phyloP scores from a whole-genome alignment of 2,329 filamentous ascomycete species.

The Pseudocercospora vitis region DNA sequence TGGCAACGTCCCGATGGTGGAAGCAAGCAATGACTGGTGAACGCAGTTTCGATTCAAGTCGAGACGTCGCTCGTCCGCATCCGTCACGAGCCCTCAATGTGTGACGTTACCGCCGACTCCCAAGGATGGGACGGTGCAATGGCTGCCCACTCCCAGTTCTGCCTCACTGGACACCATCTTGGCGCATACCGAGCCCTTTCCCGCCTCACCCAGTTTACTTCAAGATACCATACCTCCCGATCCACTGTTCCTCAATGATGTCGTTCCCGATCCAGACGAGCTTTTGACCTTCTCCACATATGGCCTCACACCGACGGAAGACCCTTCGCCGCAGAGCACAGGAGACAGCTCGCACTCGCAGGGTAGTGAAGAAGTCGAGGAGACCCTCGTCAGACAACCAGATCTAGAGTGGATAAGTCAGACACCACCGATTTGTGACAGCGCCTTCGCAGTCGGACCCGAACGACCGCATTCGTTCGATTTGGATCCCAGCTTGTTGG shows the following conservation, averaged over 20 bases:
- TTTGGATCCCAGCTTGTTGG: background rate
- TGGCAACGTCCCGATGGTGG: background rate
- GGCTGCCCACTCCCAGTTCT: background rate
- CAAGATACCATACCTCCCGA: background rate
- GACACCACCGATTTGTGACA: constrained; percentile 1
- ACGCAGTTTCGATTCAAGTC: background rate
- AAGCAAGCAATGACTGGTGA: background rate
- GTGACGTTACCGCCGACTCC: background rate
- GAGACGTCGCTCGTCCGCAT: background rate
- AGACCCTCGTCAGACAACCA: background rate
- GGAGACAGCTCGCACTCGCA: background rate
- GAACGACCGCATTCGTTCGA: background rate
- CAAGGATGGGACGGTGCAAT: background rate
- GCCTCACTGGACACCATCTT: background rate
- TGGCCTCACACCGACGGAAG: background rate
- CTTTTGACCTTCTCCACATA: background rate
- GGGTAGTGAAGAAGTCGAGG: background rate
- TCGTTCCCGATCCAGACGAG: background rate
- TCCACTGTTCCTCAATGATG: background rate
- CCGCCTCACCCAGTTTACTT: background rate
- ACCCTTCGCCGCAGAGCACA: background rate
- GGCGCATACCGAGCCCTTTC: constrained; percentile 1
- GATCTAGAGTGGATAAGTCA: constrained; percentile 1
- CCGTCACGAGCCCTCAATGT: background rate
- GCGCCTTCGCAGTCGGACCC: background rate